These are phyloP conservation scores for Seiridium unicorne DNA, from an alignment of 2,329 filamentous ascomycete genomes.

Conservation along the genomic window DNA sequence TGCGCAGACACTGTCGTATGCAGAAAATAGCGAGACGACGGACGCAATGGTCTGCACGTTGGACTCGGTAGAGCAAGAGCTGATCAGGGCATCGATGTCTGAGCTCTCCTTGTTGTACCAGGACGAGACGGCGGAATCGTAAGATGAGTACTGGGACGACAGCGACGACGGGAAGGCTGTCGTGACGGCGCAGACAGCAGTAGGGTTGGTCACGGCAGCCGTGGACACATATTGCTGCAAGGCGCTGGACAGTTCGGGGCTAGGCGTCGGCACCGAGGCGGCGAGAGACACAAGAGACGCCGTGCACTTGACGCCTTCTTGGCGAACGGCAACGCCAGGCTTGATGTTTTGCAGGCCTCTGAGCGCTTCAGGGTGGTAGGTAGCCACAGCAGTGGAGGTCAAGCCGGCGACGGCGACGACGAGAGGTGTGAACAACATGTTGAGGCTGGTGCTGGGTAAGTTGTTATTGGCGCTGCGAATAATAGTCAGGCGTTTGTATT, in stretches of 20 bases:
- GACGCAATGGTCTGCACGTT: constrained; percentile 4
- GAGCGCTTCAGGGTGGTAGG: constrained; percentile 14
- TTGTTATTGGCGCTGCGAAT: too few relatives aligned
- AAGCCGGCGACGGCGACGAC: constrained; percentile 15
- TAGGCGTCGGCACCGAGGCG: constrained; percentile 9
- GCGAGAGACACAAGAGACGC: constrained; percentile 8
- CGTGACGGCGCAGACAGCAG: constrained; percentile 12
- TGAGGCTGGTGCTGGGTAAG: neutral
- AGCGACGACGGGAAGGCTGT: constrained; percentile 13
- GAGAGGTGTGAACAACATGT: neutral
- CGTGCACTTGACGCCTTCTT: constrained; percentile 6
- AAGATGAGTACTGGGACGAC: constrained; percentile 13
- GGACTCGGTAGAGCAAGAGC: constrained; percentile 9
- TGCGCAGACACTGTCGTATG: neutral
- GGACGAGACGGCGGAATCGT: constrained; percentile 15
- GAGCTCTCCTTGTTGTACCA: constrained; percentile 16
- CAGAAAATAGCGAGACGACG: constrained; percentile 6
- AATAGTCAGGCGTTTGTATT: too few relatives aligned
- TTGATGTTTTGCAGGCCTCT: constrained; percentile 13
- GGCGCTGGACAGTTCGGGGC: constrained; percentile 8
- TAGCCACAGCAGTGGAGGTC: constrained; percentile 16
- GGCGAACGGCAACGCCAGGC: constrained; percentile 8
- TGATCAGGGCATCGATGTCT: constrained; percentile 10
- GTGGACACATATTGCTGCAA: constrained; percentile 9
- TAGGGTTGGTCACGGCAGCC: constrained; percentile 9